These are phyloP conservation scores for Metschnikowia picachoensis DNA, from an alignment of 805 yeast genomes.

Conservation along the genomic window DNA sequence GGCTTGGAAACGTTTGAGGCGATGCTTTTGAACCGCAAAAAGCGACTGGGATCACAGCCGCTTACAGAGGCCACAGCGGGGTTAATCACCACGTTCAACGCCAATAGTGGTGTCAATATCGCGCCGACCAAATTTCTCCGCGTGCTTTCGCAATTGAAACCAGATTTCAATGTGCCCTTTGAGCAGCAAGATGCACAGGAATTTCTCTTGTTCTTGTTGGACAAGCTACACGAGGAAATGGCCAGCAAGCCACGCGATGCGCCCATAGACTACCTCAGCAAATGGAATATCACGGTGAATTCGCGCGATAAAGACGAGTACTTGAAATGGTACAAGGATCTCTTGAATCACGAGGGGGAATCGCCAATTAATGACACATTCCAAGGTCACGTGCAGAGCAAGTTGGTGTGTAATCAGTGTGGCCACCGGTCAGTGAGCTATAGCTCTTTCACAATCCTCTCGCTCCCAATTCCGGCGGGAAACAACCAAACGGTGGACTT, in stretches of 20 bases:
- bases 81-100: constrained; percentile 53
- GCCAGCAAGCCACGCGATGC: constrained; percentile 22
- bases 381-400: constrained; percentile 71
- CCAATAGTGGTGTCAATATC: constrained; percentile 57
- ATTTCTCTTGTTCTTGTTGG: constrained; percentile 61
- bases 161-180: constrained; percentile 63
- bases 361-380: constrained; percentile 65
- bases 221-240: constrained; percentile 66
- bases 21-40: constrained; percentile 34
- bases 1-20: constrained; percentile 48
- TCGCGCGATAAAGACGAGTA: constrained; percentile 46
- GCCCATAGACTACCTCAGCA: constrained; percentile 21
- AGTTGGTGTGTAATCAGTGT: constrained; percentile 61
- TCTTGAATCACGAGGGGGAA: constrained; percentile 52
- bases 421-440: constrained; percentile 57
- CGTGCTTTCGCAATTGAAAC: constrained; percentile 48
- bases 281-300: constrained; percentile 32
- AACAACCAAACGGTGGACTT: constrained; percentile 33
- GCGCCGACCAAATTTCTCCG: constrained; percentile 64
- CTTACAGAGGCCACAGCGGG: constrained; percentile 51
- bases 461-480: constrained; percentile 53
- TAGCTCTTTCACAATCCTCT: constrained; percentile 57
- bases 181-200: constrained; percentile 85
- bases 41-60: constrained; percentile 1
- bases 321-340: constrained; percentile 54